Evolutionary conservation across 108 stramenopile genomes (phyloP).

Genomic region (Fragilaria radians): DNA sequence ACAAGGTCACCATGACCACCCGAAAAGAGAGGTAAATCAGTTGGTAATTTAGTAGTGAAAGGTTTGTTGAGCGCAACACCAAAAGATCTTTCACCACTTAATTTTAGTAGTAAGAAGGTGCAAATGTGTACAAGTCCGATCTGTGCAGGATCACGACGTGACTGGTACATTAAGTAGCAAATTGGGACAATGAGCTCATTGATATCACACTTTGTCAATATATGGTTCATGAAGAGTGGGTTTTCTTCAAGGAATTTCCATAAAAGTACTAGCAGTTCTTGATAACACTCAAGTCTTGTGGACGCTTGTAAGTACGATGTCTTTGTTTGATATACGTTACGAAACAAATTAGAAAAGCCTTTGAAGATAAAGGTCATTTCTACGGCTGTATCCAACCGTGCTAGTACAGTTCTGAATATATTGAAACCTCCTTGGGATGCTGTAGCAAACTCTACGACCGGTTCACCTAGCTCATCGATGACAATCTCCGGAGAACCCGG

Average conservation of each 20-base stretch:
- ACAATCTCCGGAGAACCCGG: conserved; percentile 64
- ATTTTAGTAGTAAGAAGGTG: conserved; percentile 91
- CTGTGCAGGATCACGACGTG: conserved; percentile 75
- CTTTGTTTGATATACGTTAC: conserved; percentile 77
- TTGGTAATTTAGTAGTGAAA: conserved; percentile 73
- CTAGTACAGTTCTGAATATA: conserved; percentile 77
- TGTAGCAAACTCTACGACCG: conserved; percentile 50
- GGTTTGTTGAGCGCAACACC: conserved; percentile 93
- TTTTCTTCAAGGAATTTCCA: conserved; percentile 98
- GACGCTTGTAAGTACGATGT: conserved; percentile 73
- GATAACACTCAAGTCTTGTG: conserved; percentile 75
- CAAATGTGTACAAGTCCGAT: conserved; percentile 95
- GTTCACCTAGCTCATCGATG: conserved; percentile 50
- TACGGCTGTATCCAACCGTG: conserved; percentile 57
- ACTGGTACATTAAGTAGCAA: conserved; percentile 90
- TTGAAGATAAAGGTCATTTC: conserved; percentile 78
- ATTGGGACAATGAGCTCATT: conserved; percentile 86
- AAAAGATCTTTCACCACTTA: conserved; percentile 91
- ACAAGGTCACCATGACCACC: conserved; percentile 94
- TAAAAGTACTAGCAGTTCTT: conserved; percentile 92
- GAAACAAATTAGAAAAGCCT: conserved; percentile 83
- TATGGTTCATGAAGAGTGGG: conserved; percentile 83
- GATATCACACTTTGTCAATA: conserved; percentile 75
- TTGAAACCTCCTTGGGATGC: conserved; percentile 82
- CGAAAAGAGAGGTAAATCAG: conserved; percentile 77